Evolutionary conservation across 1,139 yeast genomes (phyloP).

Genomic region (Yamadazyma pseudoaaseri): DNA sequence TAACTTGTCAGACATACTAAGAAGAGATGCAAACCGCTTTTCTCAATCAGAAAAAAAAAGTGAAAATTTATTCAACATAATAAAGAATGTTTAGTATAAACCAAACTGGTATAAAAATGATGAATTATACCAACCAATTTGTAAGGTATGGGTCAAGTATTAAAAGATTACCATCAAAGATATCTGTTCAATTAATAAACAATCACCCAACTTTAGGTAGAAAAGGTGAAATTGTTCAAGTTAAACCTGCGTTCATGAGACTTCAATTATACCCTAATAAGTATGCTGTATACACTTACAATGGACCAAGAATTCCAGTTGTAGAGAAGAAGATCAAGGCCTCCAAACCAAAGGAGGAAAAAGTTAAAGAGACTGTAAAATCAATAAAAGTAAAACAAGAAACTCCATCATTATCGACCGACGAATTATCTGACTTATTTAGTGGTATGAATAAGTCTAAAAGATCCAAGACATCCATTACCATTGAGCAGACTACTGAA

Average conservation of each 20-base stretch:
- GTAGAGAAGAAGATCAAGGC: constrained; percentile 33
- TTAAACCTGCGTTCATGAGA: constrained; percentile 83
- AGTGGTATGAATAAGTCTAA: constrained; percentile 11
- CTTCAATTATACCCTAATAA: constrained; percentile 67
- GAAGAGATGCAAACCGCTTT: not conserved
- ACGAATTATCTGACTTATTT: constrained; percentile 40
- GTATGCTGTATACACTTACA: constrained; percentile 69
- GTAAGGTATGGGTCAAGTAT: constrained; percentile 1
- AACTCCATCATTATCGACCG: constrained; percentile 26
- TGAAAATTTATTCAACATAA: not conserved
- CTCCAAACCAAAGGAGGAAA: constrained; percentile 8
- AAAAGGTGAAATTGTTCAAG: constrained; percentile 70
- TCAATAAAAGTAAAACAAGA: constrained; percentile 6
- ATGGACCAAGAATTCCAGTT: constrained; percentile 62
- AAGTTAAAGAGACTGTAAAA: constrained; percentile 7
- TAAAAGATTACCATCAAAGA: constrained; percentile 1
- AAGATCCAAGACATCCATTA: constrained; percentile 1
- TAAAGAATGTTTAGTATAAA: not conserved
- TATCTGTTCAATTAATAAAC: constrained; percentile 62
- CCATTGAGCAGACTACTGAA: constrained; percentile 5
- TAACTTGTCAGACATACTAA: constrained; percentile 9
- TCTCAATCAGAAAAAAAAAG: constrained; percentile 2
- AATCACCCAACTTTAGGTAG: constrained; percentile 64
- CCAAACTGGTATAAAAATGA: not conserved
- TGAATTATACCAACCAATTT: not conserved